Percentiles rank a stretch among this genome's conserved stretches.
Evolutionary conservation across 2,329 filamentous ascomycete species (phyloP).

Genomic region (Penicillium sp.): DNA sequence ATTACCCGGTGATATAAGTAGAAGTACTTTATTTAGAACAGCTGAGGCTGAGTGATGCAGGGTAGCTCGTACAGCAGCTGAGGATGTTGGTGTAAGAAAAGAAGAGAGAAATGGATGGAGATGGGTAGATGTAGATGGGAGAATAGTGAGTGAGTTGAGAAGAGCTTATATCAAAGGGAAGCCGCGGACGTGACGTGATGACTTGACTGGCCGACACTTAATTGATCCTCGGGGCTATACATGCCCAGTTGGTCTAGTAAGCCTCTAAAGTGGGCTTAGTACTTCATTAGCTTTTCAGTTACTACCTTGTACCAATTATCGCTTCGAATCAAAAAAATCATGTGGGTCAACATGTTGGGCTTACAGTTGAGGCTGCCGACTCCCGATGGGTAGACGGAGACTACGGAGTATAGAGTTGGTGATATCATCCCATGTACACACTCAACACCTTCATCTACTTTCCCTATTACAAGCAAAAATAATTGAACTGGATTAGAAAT

Average conservation of each 20-base stretch:
- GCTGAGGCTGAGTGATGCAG: slow-evolving; percentile 14
- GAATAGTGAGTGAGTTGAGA: neutral
- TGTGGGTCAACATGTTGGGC: neutral
- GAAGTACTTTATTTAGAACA: slow-evolving; percentile 2
- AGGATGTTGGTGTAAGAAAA: neutral
- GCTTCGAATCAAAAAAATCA: neutral
- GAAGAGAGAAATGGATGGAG: neutral
- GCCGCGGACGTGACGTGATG: slow-evolving; percentile 21
- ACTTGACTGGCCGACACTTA: slow-evolving; percentile 14
- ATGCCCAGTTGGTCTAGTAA: too few relatives aligned
- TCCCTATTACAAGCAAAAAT: neutral
- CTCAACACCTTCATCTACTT: neutral
- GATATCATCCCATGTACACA: slow-evolving; percentile 13
- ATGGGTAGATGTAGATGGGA: neutral
- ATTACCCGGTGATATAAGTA: slow-evolving; percentile 12
- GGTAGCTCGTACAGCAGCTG: slow-evolving; percentile 10
- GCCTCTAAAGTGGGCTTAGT: neutral
- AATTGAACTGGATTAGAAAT: neutral
- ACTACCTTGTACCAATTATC: slow-evolving; percentile 2
- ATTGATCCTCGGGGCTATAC: neutral
- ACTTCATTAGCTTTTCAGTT: neutral
- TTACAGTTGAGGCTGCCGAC: neutral
- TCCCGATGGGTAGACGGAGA: neutral
- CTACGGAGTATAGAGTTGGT: slow-evolving; percentile 1
- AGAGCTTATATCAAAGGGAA: slow-evolving; percentile 3